A percentile compares a stretch with the other conserved stretches of the same genome.
Evolutionary conservation across 2,329 filamentous ascomycete species (phyloP).

Genomic region (Cercospora beticola): DNA sequence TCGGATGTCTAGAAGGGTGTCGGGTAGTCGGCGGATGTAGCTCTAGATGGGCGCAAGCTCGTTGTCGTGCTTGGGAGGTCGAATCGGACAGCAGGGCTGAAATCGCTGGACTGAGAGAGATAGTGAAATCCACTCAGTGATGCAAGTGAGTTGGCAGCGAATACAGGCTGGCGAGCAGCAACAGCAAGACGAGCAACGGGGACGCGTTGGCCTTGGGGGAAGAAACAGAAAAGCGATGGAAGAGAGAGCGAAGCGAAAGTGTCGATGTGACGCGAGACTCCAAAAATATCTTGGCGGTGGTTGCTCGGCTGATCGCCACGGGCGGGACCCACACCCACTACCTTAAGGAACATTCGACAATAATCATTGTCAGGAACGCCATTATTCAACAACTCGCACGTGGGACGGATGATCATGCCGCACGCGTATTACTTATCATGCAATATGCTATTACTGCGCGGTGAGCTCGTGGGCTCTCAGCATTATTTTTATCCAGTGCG

Average conservation of each 20-base stretch:
- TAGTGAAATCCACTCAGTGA: conserved; percentile 39
- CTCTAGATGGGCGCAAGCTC: conserved; percentile 13
- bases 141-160: conserved; percentile 16
- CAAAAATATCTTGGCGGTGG: conserved; percentile 1
- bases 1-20: neutral
- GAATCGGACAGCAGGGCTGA: conserved; percentile 24
- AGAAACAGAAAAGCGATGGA: neutral
- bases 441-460: neutral
- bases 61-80: conserved; percentile 23
- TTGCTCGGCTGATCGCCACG: neutral
- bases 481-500: neutral
- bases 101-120: conserved; percentile 35
- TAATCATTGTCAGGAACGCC: neutral
- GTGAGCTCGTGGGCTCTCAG: neutral
- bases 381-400: neutral
- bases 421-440: neutral
- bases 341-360: neutral
- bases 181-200: conserved; percentile 7
- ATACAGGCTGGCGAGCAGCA: conserved; percentile 12
- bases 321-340: neutral
- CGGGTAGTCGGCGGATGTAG: conserved; percentile 5
- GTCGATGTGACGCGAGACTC: neutral
- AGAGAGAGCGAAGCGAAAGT: neutral
- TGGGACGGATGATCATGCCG: neutral
- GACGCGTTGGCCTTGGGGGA: conserved; percentile 3